A percentile compares a stretch with the other conserved stretches of the same genome.
Conservation (phyloP, 148 eudicot genomes). For the Rhododendron henanense region DNA sequence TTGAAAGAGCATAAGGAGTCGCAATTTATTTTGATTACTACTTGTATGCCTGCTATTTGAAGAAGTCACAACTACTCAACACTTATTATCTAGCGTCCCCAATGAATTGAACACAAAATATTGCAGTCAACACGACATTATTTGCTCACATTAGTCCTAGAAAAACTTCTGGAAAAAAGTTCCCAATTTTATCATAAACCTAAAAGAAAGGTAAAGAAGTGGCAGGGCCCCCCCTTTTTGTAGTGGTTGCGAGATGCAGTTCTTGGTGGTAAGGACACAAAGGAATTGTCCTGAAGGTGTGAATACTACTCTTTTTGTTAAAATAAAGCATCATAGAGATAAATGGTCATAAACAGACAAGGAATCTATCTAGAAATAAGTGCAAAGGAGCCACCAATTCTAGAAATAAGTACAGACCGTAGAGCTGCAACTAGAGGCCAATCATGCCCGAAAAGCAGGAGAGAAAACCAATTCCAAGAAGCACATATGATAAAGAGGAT, state of each 20-base stretch:
- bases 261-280: background rate
- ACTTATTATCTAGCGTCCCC: background rate
- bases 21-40: background rate
- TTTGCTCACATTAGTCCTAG: background rate
- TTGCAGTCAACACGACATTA: background rate
- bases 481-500: conserved; percentile 5
- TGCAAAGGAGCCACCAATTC: background rate
- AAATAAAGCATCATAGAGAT: background rate
- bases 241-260: background rate
- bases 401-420: background rate
- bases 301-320: background rate
- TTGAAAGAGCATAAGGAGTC: background rate
- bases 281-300: background rate
- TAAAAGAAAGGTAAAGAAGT: background rate
- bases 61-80: background rate
- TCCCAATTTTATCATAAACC: background rate
- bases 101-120: background rate
- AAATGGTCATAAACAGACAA: background rate
- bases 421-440: background rate
- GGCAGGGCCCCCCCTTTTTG: background rate
- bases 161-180: background rate
- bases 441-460: background rate
- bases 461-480: background rate
- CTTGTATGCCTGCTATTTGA: background rate
- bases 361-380: background rate